Conservation (phyloP, 2,329 filamentous ascomycete genomes). For the Hypoxylon sp. region DNA sequence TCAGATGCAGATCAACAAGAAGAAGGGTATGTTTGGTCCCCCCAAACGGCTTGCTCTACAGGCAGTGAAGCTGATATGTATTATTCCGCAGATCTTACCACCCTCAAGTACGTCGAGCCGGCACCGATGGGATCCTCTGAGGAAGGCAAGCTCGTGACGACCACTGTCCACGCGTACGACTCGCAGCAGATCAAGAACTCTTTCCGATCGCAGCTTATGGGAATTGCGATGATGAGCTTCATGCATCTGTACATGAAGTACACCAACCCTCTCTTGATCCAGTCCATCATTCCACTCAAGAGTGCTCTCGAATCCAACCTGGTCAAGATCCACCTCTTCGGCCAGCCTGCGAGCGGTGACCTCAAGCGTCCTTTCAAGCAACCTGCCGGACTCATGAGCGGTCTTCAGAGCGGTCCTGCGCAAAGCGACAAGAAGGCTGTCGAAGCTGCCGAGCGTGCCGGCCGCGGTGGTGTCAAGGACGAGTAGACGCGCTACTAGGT, state of each 20-base stretch:
- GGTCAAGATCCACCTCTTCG: slow-evolving; percentile 94
- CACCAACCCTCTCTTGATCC: slow-evolving; percentile 98
- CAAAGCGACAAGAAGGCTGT: slow-evolving; percentile 95
- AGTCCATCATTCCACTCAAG: slow-evolving; percentile 99
- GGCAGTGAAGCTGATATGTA: slow-evolving; percentile 8
- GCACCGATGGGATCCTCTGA: slow-evolving; percentile 93
- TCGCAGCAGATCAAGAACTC: slow-evolving; percentile 84
- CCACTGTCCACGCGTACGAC: slow-evolving; percentile 97
- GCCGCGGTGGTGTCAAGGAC: slow-evolving; percentile 79
- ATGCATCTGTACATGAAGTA: slow-evolving; percentile 99
- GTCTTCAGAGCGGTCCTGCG: slow-evolving; percentile 78
- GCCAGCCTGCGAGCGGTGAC: slow-evolving; percentile 88
- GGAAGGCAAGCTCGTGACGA: slow-evolving; percentile 96
- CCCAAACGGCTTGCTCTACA: background rate
- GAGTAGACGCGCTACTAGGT: slow-evolving; percentile 64
- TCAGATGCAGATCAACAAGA: slow-evolving; percentile 88
- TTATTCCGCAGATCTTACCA: slow-evolving; percentile 83
- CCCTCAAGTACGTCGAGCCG: slow-evolving; percentile 98
- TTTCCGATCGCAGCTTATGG: slow-evolving; percentile 94
- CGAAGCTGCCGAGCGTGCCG: slow-evolving; percentile 82
- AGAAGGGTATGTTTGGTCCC: slow-evolving; percentile 81
- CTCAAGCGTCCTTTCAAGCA: slow-evolving; percentile 97
- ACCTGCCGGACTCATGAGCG: slow-evolving; percentile 83
- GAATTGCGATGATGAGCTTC: slow-evolving; percentile 96
- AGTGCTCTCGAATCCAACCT: slow-evolving; percentile 94